phyloP scores from a whole-genome alignment of 2,329 filamentous ascomycete species.

The Metarhizium sp. region DNA sequence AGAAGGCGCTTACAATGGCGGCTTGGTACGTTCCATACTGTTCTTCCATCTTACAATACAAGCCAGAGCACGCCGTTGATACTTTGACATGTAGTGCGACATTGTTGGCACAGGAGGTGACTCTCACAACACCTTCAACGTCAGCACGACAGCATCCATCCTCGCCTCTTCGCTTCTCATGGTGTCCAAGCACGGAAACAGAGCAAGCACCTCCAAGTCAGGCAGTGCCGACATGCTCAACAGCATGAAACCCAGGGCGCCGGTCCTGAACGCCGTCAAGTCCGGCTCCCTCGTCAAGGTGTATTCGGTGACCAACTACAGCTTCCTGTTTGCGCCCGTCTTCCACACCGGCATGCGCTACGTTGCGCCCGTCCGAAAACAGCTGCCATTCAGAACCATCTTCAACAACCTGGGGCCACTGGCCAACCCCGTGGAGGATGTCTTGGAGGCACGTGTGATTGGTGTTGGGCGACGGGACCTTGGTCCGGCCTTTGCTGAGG shows the following conservation, averaged over 20 bases:
- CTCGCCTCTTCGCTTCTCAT: slow-evolving; percentile 77
- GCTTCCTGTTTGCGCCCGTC: slow-evolving; percentile 89
- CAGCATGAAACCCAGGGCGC: slow-evolving; percentile 61
- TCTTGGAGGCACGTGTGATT: slow-evolving; percentile 83
- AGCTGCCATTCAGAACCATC: slow-evolving; percentile 89
- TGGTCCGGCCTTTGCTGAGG: slow-evolving; percentile 81
- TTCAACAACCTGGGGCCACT: slow-evolving; percentile 95
- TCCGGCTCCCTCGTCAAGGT: slow-evolving; percentile 62
- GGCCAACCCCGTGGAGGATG: slow-evolving; percentile 77
- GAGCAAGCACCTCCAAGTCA: slow-evolving; percentile 88
- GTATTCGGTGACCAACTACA: slow-evolving; percentile 78
- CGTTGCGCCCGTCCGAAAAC: slow-evolving; percentile 74
- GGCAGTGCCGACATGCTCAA: slow-evolving; percentile 88
- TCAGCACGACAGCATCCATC: slow-evolving; percentile 91
- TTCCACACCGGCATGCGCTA: slow-evolving; percentile 95
- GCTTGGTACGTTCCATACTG: slow-evolving; percentile 52
- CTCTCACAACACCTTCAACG: slow-evolving; percentile 96
- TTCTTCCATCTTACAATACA: neutral
- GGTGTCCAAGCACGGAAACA: slow-evolving; percentile 92
- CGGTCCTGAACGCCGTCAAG: slow-evolving; percentile 64
- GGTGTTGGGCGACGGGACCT: slow-evolving; percentile 84
- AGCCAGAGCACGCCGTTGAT: neutral
- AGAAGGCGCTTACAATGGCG: slow-evolving; percentile 71
- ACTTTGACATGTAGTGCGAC: slow-evolving; percentile 48
- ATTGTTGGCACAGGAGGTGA: slow-evolving; percentile 97